These are phyloP conservation scores for Besnoitia besnoiti DNA, from an alignment of 169 alveolate genomes.

Conservation along the genomic window DNA sequence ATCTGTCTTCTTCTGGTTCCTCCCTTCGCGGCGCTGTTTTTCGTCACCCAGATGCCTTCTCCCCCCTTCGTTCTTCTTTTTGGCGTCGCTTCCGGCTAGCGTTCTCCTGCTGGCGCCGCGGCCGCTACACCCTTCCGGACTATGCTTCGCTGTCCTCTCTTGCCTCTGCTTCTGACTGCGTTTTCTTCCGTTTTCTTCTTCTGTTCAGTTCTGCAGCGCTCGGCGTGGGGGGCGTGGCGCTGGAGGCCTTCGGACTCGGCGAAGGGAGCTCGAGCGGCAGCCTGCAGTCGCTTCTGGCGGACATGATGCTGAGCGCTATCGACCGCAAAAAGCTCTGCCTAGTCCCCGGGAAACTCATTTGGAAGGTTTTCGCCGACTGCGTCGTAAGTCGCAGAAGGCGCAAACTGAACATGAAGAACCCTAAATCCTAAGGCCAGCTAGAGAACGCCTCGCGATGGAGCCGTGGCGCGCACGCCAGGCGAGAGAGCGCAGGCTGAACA, in stretches of 20 bases:
- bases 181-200: too few species aligned
- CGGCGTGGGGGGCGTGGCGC: background rate
- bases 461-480: too few species aligned
- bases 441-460: too few species aligned
- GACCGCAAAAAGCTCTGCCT: background rate
- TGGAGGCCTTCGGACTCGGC: background rate
- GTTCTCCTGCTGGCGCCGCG: too few species aligned
- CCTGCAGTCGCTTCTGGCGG: slow-evolving; percentile 2
- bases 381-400: background rate
- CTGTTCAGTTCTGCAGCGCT: background rate
- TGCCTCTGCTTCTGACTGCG: too few species aligned
- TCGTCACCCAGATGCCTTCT: too few species aligned
- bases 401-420: too few species aligned
- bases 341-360: background rate
- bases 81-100: too few species aligned
- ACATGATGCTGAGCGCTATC: background rate
- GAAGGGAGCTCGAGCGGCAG: background rate
- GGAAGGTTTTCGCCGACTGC: background rate
- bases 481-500: too few species aligned
- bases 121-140: too few species aligned
- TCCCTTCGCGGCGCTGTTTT: too few species aligned
- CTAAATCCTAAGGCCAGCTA: too few species aligned
- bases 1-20: background rate
- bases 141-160: background rate
- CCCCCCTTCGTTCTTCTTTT: background rate